Conservation (phyloP, 139 green algal species). For the Ettlia oleoabundans region DNA sequence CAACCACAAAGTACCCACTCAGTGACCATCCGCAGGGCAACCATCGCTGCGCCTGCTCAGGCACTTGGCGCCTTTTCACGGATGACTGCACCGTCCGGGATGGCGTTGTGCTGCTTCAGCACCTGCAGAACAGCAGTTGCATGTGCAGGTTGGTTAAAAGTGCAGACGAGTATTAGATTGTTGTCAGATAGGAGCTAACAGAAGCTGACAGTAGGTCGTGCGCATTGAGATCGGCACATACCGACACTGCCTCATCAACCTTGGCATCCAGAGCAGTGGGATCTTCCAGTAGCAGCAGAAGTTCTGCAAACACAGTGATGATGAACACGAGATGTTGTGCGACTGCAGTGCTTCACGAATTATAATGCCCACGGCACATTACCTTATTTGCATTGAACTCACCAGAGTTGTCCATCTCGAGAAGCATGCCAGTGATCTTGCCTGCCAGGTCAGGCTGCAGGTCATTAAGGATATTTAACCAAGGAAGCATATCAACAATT, state of each 20-base stretch:
- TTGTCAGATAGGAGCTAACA: no score
- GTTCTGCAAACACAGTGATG: constrained; percentile 53
- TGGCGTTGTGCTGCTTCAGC: constrained; percentile 83
- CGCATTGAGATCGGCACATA: constrained; percentile 37
- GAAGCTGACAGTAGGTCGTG: neutral
- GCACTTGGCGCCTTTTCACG: neutral
- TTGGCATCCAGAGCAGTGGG: constrained; percentile 77
- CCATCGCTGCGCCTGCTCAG: neutral
- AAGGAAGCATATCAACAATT: neutral
- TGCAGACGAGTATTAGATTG: neutral
- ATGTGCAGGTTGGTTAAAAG: neutral
- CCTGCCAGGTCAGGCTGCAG: constrained; percentile 83
- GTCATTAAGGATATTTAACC: neutral
- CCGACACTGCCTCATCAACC: constrained; percentile 88
- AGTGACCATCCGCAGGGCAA: no score
- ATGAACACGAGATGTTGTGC: neutral
- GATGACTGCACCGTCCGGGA: constrained; percentile 56
- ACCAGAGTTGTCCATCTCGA: constrained; percentile 92
- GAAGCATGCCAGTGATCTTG: constrained; percentile 97
- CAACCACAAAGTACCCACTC: no score
- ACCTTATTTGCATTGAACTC: neutral
- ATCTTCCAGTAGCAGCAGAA: constrained; percentile 89
- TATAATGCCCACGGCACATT: neutral
- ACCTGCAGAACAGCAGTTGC: constrained; percentile 28
- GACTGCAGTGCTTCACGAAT: no score